Percentiles rank a stretch among this genome's conserved stretches.
phyloP scores from a whole-genome alignment of 2,329 filamentous ascomycete genomes.

The Pseudovirgaria hyperparasitica region DNA sequence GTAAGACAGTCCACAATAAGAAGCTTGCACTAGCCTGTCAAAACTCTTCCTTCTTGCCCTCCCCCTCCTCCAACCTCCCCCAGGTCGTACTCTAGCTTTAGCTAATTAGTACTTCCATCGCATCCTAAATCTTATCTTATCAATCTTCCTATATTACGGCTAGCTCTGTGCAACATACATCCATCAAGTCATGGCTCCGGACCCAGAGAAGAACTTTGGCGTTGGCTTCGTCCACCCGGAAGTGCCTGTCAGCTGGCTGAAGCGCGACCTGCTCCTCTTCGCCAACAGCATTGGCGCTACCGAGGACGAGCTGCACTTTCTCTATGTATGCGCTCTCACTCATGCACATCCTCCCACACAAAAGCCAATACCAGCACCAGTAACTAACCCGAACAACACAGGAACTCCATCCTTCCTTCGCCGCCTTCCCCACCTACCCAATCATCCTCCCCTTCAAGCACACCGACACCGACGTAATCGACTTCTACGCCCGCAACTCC shows the following conservation, averaged over 20 bases:
- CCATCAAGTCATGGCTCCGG: no score
- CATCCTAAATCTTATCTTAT: no score
- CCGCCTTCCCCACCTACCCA: slow-evolving; percentile 81
- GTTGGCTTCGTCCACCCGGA: slow-evolving; percentile 69
- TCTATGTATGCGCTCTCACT: slow-evolving; percentile 51
- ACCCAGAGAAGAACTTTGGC: no score
- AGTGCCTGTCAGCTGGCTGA: slow-evolving; percentile 68
- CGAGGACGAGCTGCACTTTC: slow-evolving; percentile 80
- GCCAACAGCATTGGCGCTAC: slow-evolving; percentile 79
- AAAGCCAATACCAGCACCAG: neutral
- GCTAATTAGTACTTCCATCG: no score
- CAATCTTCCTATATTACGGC: no score
- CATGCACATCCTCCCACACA: neutral
- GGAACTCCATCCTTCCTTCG: slow-evolving; percentile 80
- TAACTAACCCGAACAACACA: slow-evolving; percentile 20
- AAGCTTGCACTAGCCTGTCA: no score
- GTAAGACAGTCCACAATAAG: no score
- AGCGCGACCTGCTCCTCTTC: slow-evolving; percentile 81
- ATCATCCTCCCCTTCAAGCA: slow-evolving; percentile 76
- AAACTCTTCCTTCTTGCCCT: no score
- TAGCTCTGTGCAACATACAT: no score
- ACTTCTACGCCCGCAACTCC: slow-evolving; percentile 66
- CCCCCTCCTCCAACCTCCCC: no score
- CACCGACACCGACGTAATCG: slow-evolving; percentile 60
- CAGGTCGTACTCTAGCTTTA: no score